phyloP scores from a whole-genome alignment of 2,329 filamentous ascomycete species.

The Ophiostoma novo-ulmi region DNA sequence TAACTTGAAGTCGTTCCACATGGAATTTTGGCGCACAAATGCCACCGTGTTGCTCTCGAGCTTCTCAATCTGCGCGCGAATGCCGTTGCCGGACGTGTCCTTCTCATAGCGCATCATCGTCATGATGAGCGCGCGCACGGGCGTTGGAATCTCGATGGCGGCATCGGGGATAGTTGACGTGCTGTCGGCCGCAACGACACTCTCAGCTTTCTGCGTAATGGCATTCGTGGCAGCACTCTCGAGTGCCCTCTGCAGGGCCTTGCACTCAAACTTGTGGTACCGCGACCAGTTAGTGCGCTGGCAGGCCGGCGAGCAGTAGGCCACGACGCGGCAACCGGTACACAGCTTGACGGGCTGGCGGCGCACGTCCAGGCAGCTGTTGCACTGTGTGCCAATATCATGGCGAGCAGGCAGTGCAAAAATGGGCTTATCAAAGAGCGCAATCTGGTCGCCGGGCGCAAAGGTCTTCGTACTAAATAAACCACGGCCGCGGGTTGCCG shows the following conservation, averaged over 20 bases:
- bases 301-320: conserved; percentile 52
- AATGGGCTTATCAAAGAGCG: conserved; percentile 41
- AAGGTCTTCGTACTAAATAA: conserved; percentile 43
- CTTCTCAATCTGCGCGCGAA: conserved; percentile 34
- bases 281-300: conserved; percentile 51
- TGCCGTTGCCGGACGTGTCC: background rate
- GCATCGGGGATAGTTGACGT: conserved; percentile 19
- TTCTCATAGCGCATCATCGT: conserved; percentile 39
- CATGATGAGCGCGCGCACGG: conserved; percentile 51
- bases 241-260: conserved; percentile 38
- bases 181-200: background rate
- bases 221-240: conserved; percentile 22
- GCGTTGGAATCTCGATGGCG: conserved; percentile 44
- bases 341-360: conserved; percentile 37
- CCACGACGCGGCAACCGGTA: conserved; percentile 48
- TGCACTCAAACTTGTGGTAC: conserved; percentile 53
- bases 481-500: conserved; percentile 35
- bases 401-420: conserved; percentile 46
- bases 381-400: conserved; percentile 43
- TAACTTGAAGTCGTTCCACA: conserved; percentile 46
- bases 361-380: conserved; percentile 42
- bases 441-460: conserved; percentile 43
- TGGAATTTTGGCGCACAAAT: conserved; percentile 34
- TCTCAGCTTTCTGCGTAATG: background rate
- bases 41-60: conserved; percentile 46